Conservation (phyloP, 2,329 filamentous ascomycete genomes). For the Ascochyta lentis region DNA sequence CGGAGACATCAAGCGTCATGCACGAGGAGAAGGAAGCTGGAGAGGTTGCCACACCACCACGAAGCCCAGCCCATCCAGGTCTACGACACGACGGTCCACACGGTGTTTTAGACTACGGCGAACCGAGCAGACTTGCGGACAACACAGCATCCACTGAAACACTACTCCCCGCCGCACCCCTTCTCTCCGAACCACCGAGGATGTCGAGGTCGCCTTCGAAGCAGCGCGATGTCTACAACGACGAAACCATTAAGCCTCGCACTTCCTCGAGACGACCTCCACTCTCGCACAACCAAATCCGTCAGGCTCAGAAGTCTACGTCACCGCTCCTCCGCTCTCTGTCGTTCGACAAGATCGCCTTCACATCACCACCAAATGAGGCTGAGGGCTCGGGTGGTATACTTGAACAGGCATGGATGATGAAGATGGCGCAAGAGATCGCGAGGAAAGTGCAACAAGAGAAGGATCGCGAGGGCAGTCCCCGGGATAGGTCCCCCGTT, state of each 20-base stretch:
- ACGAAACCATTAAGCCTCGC: slow-evolving; percentile 17
- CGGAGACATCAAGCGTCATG: slow-evolving; percentile 59
- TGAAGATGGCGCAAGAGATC: slow-evolving; percentile 94
- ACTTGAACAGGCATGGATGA: slow-evolving; percentile 83
- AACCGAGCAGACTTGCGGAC: slow-evolving; percentile 33
- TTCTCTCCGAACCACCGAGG: slow-evolving; percentile 35
- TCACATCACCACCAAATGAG: slow-evolving; percentile 34
- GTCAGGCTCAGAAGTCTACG: slow-evolving; percentile 41
- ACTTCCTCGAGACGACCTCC: slow-evolving; percentile 34
- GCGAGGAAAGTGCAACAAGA: slow-evolving; percentile 87
- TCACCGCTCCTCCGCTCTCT: slow-evolving; percentile 47
- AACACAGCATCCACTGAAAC: slow-evolving; percentile 25
- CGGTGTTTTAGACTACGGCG: slow-evolving; percentile 33
- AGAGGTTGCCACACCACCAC: slow-evolving; percentile 44
- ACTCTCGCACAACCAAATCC: slow-evolving; percentile 40
- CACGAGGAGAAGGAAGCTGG: slow-evolving; percentile 42
- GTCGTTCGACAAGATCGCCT: slow-evolving; percentile 22
- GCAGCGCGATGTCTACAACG: slow-evolving; percentile 17
- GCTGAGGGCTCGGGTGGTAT: slow-evolving; percentile 57
- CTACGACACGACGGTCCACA: slow-evolving; percentile 34
- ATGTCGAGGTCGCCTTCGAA: slow-evolving; percentile 32
- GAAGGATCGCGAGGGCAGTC: slow-evolving; percentile 58
- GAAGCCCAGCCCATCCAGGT: slow-evolving; percentile 32
- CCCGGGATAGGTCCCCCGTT: slow-evolving; percentile 15
- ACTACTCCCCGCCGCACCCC: slow-evolving; percentile 37